These are phyloP conservation scores for Vitis hybrid DNA, from an alignment of 177 flowering plant species.

Conservation along the genomic window DNA sequence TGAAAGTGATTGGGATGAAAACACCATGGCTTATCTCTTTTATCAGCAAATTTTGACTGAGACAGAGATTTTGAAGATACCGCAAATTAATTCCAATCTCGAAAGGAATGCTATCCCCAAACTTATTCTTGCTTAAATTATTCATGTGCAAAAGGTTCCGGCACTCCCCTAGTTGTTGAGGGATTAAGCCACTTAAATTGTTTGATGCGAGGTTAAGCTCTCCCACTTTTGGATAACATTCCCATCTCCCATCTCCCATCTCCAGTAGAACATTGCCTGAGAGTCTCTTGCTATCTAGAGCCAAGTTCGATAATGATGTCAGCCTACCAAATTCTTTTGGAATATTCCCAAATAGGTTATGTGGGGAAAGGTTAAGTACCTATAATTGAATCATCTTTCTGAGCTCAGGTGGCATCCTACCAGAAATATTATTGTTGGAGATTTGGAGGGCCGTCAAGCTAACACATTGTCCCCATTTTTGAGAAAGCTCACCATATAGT, in stretches of 20 bases:
- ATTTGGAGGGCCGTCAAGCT: constrained; percentile 5
- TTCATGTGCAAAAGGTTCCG: constrained; percentile 10
- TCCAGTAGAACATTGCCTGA: constrained; percentile 13
- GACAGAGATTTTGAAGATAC: constrained; percentile 11
- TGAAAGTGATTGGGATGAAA: too few relatives aligned
- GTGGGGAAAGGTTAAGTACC: constrained; percentile 9
- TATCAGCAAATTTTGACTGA: constrained; percentile 17
- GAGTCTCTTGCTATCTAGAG: constrained; percentile 12
- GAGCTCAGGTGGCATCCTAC: constrained; percentile 18
- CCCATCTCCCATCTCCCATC: neutral
- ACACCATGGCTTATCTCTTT: constrained; percentile 9
- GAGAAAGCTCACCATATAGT: too few relatives aligned
- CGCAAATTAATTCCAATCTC: constrained; percentile 2
- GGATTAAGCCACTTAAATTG: constrained; percentile 8
- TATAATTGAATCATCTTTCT: neutral
- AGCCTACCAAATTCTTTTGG: constrained; percentile 10
- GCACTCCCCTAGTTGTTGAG: constrained; percentile 3
- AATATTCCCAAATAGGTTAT: constrained; percentile 7
- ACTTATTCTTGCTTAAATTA: constrained; percentile 8
- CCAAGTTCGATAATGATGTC: constrained; percentile 10
- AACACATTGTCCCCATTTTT: too few relatives aligned
- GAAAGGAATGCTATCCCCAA: constrained; percentile 8
- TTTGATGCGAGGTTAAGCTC: constrained; percentile 16
- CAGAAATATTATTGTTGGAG: constrained; percentile 11
- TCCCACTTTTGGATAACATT: constrained; percentile 3